Percentiles rank a stretch among this genome's conserved stretches.
Conservation (phyloP, 306 rosid genomes). For the Sechiopsis laciniata region DNA sequence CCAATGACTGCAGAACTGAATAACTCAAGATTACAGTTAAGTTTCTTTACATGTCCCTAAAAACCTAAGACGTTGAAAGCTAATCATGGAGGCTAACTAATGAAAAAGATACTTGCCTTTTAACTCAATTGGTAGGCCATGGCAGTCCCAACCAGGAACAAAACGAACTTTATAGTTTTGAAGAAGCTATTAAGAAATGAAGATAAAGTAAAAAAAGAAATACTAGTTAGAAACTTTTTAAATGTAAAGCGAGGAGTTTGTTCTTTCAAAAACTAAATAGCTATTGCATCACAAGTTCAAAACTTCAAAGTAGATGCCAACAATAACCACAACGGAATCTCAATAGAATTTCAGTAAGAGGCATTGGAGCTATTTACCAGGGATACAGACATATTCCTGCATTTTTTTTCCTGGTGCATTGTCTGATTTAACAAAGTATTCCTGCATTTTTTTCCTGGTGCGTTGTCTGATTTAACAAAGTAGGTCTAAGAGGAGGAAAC, state of each 20-base stretch:
- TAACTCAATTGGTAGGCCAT: conserved; percentile 95
- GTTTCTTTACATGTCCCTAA: conserved; percentile 5
- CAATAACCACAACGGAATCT: too few relatives aligned
- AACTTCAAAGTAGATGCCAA: not conserved
- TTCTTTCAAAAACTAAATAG: not conserved
- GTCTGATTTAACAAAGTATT: not conserved
- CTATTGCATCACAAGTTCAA: not conserved
- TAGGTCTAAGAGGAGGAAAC: conserved; percentile 20
- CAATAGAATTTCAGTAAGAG: too few relatives aligned
- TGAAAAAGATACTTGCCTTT: conserved; percentile 61
- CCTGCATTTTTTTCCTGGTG: not conserved
- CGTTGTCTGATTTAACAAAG: not conserved
- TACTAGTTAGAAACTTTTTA: conserved; percentile 12
- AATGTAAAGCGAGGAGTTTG: not conserved
- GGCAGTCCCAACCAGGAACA: conserved; percentile 99
- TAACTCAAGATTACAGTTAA: conserved; percentile 36
- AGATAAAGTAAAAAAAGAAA: conserved; percentile 24
- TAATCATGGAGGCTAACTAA: not conserved
- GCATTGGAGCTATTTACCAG: too few relatives aligned
- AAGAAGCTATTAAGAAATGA: conserved; percentile 59
- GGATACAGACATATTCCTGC: not conserved
- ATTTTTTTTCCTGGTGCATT: not conserved
- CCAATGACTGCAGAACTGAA: conserved; percentile 97
- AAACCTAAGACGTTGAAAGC: not conserved
- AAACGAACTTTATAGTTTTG: conserved; percentile 81